Percentiles rank a stretch among this genome's conserved stretches.
phyloP scores from a whole-genome alignment of 2,329 filamentous ascomycete species.

The Lasiodiplodia gonubiensis region DNA sequence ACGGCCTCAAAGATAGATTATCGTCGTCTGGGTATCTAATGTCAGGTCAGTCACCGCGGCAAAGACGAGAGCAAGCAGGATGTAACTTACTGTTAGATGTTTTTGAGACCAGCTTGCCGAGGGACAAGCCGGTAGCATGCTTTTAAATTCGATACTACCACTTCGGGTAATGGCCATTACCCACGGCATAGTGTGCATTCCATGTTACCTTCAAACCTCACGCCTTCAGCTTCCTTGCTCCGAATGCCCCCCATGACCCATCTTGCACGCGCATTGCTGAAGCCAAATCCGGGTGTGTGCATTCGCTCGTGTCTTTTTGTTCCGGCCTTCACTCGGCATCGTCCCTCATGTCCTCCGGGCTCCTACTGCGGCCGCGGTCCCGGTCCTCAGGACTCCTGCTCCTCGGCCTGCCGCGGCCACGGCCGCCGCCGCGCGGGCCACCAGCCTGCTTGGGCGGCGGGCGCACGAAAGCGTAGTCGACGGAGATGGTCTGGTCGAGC shows the following conservation, averaged over 20 bases:
- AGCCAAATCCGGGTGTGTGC: not conserved
- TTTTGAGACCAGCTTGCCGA: slow-evolving; percentile 6
- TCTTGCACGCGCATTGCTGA: not conserved
- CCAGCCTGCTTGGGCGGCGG: slow-evolving; percentile 62
- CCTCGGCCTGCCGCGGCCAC: slow-evolving; percentile 41
- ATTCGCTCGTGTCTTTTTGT: not conserved
- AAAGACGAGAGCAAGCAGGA: not conserved
- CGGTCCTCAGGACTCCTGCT: slow-evolving; percentile 51
- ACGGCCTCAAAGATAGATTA: not conserved
- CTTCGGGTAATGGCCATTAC: not conserved
- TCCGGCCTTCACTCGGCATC: slow-evolving; percentile 16
- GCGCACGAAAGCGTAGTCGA: slow-evolving; percentile 85
- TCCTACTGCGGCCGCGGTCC: slow-evolving; percentile 37
- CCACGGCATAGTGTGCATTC: not conserved
- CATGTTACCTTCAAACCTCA: not conserved
- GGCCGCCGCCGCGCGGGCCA: slow-evolving; percentile 35
- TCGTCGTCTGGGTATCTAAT: not conserved
- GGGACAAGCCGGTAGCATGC: slow-evolving; percentile 22
- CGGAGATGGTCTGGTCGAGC: slow-evolving; percentile 78
- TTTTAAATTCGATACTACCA: slow-evolving; percentile 11
- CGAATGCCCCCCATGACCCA: not conserved
- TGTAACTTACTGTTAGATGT: slow-evolving; percentile 6
- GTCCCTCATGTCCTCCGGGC: slow-evolving; percentile 25
- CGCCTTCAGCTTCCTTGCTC: not conserved
- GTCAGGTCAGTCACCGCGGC: not conserved